Evolutionary conservation across 306 rosid species (phyloP), one percentile per base, ranked within the genome.

Genomic region (Adenanthera pavonina): DNA sequence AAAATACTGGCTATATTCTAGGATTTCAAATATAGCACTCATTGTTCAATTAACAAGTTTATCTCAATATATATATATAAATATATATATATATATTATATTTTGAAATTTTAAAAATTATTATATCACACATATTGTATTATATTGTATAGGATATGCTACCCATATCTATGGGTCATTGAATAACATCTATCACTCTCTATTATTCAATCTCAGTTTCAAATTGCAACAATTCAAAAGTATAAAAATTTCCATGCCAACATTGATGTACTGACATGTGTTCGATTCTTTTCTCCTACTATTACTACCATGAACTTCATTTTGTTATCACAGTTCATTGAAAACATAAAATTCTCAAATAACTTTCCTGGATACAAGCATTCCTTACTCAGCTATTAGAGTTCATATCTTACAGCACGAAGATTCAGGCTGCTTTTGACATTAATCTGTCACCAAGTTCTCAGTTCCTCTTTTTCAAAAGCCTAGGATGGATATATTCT

Each of bases 401-500:
- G 30, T 79, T 43, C 75, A 75, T 44, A 9, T 54, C n/a, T 69
- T 13, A 65, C 49, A 69, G 36, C 49, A 64, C 36, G 79, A 64
- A 74, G 60, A 81, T 25, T 34, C 46, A 70, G 68, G 62, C 4
- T 25, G 54, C 16, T 65, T 15, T 60, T 77, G 69, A 54, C 69
- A 68, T 15, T 48, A 70, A 66, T 60, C 52, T 40, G 46, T 12
- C 8, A 48, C 49, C 20, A 76, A 73, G 78, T 30, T 56, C 61
- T 76, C 80, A 65, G 20, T 41, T 14, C 48, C n/a, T 73, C 66
- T 54, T 59, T 19, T 52, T 67, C 56, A 77, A 65, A 77, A 74
- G 33, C 20, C 10, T 14, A 57, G 25, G 49, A 51, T 56, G 53
- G 46, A 72, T 70, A 87, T 82, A 91, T 71, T 84, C 82, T 89